A percentile compares a stretch with the other conserved stretches of the same genome.
Evolutionary conservation across 352 stramenopile genomes (phyloP).

Genomic region (Globisporangium nodosum): DNA sequence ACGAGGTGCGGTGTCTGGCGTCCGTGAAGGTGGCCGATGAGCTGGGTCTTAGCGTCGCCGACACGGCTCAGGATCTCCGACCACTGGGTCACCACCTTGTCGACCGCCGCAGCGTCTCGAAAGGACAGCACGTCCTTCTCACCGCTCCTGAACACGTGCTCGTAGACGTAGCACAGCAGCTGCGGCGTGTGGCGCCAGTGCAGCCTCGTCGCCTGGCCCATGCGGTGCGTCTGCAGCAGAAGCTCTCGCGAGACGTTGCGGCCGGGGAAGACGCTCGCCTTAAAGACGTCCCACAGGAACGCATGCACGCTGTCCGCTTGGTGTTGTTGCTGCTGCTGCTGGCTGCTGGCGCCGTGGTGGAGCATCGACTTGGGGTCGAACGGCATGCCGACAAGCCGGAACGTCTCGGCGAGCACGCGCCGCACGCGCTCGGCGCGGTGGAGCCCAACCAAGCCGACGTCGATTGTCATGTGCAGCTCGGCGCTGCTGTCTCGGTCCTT

Average conservation of each 20-base stretch:
- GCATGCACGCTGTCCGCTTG: conserved; percentile 17
- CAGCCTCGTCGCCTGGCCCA: conserved; percentile 33
- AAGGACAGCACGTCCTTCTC: conserved; percentile 50
- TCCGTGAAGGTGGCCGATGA: conserved; percentile 54
- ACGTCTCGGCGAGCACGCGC: conserved; percentile 50
- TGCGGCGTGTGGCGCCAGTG: conserved; percentile 69
- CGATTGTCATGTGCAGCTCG: conserved; percentile 29
- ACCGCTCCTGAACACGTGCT: conserved; percentile 43
- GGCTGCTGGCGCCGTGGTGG: conserved; percentile 4
- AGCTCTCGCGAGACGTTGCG: conserved; percentile 29
- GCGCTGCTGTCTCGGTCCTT: conserved; percentile 35
- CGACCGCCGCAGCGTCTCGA: conserved; percentile 37
- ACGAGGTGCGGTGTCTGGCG: conserved; percentile 57
- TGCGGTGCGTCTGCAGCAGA: conserved; percentile 38
- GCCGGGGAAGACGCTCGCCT: conserved; percentile 28
- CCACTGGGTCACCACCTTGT: conserved; percentile 49
- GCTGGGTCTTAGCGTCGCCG: conserved; percentile 49
- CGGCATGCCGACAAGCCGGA: conserved; percentile 50
- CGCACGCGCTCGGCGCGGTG: conserved; percentile 43
- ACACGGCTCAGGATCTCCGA: conserved; percentile 39
- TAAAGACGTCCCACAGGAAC: conserved; percentile 61
- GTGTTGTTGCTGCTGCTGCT: neutral
- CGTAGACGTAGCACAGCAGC: conserved; percentile 49
- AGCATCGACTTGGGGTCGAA: conserved; percentile 49
- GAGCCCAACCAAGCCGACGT: conserved; percentile 44